Evolutionary conservation across 495 filamentous ascomycete genomes (phyloP).

Genomic region (Neurospora cerealis): DNA sequence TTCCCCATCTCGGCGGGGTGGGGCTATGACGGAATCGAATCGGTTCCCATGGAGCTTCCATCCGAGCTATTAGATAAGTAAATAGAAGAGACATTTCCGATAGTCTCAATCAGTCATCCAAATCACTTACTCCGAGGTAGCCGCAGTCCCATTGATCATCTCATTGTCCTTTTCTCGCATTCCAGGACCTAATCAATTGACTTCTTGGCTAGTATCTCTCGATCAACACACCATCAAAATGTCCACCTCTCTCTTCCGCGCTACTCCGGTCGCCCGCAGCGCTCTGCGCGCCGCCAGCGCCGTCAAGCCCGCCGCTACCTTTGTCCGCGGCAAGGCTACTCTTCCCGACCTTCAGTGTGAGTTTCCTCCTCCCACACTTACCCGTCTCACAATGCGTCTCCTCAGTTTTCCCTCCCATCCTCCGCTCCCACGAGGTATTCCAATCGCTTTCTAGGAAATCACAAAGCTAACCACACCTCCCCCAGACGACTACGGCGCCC

Average conservation of each 20-base stretch:
- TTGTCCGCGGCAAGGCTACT: constrained; percentile 78
- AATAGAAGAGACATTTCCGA: background rate
- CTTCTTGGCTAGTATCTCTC: background rate
- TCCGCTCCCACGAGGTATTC: background rate
- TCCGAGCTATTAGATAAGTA: background rate
- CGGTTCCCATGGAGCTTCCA: constrained; percentile 12
- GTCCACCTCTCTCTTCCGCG: constrained; percentile 45
- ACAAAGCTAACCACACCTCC: background rate
- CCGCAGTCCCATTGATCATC: background rate
- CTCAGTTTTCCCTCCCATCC: background rate
- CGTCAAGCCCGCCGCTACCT: constrained; percentile 45
- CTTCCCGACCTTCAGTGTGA: constrained; percentile 90
- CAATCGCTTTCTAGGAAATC: background rate
- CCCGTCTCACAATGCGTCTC: background rate
- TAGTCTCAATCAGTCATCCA: background rate
- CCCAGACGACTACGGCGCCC: constrained; percentile 76
- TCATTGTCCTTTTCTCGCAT: background rate
- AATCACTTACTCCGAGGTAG: background rate
- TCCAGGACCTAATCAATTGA: constrained; percentile 8
- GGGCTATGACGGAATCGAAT: constrained; percentile 19
- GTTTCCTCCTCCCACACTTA: constrained; percentile 13
- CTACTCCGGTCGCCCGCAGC: constrained; percentile 32
- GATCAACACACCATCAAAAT: constrained; percentile 20
- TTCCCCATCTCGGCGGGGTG: background rate
- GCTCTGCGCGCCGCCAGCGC: constrained; percentile 33